A percentile compares a stretch with the other conserved stretches of the same genome.
phyloP scores from a whole-genome alignment of 441 rosid species.

The Pelargonium hybrid region DNA sequence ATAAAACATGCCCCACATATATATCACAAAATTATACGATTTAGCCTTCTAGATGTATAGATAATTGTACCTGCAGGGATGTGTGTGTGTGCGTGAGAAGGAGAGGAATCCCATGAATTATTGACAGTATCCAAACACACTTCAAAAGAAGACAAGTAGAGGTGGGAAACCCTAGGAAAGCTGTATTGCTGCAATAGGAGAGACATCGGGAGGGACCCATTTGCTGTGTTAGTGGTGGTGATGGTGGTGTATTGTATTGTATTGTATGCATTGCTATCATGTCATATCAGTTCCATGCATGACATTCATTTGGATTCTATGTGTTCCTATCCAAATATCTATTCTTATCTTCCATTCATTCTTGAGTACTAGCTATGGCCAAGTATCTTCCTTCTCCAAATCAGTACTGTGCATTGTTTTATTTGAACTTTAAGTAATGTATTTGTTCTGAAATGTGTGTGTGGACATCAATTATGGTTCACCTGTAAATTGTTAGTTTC shows the following conservation, averaged over 20 bases:
- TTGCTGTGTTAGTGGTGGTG: constrained; percentile 12
- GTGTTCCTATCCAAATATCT: background rate
- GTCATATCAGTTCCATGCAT: constrained; percentile 20
- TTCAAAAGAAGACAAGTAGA: constrained; percentile 8
- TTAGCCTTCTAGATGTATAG: background rate
- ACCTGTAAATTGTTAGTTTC: background rate
- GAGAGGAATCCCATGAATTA: constrained; percentile 17
- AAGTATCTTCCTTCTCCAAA: background rate
- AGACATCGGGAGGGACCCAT: constrained; percentile 36
- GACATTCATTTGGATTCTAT: background rate
- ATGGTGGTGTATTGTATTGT: no score
- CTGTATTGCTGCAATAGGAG: constrained; percentile 40
- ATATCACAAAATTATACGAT: background rate
- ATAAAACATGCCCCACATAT: background rate
- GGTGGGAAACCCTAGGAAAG: constrained; percentile 42
- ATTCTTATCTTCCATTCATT: background rate
- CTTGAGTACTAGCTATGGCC: background rate
- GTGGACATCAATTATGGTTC: background rate
- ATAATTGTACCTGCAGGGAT: background rate
- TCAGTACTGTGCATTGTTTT: background rate
- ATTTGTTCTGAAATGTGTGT: background rate
- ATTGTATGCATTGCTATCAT: constrained; percentile 30
- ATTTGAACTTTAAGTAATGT: no score
- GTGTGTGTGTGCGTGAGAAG: background rate
- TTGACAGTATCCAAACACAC: constrained; percentile 12